These are phyloP conservation scores for Penicillium maclennaniae DNA, from an alignment of 495 filamentous ascomycete genomes.

Conservation along the genomic window DNA sequence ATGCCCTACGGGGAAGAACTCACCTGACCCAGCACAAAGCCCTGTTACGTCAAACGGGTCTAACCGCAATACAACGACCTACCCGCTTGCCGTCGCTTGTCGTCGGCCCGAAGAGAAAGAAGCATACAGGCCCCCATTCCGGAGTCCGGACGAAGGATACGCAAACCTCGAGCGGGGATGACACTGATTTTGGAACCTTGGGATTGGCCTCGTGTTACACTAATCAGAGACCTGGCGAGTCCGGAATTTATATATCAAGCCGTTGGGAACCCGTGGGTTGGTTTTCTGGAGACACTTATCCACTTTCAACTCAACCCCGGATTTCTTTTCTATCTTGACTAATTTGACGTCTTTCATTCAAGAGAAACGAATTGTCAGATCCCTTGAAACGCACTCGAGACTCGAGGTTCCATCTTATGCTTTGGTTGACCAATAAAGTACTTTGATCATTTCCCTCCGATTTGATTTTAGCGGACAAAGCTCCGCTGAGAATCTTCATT, in stretches of 20 bases:
- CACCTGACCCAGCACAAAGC: slow-evolving; percentile 11
- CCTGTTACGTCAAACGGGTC: slow-evolving; percentile 17
- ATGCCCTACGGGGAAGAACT: slow-evolving; percentile 3
- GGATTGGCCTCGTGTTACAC: slow-evolving; percentile 3
- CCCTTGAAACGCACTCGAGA: not conserved
- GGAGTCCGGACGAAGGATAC: slow-evolving; percentile 23
- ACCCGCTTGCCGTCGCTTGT: slow-evolving; percentile 28
- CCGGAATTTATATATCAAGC: slow-evolving; percentile 8
- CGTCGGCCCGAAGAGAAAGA: slow-evolving; percentile 27
- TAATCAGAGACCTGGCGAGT: not conserved
- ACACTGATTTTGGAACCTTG: not conserved
- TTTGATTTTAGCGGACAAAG: not conserved
- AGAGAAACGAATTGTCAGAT: too few relatives aligned
- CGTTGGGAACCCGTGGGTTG: not conserved
- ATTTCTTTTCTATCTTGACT: slow-evolving; percentile 15
- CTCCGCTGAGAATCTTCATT: not conserved
- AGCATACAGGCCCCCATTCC: slow-evolving; percentile 11
- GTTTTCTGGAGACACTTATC: not conserved
- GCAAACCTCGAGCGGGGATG: slow-evolving; percentile 1
- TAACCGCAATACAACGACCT: slow-evolving; percentile 1
- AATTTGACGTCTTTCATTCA: too few relatives aligned
- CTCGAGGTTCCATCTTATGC: not conserved
- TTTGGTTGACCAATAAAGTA: not conserved
- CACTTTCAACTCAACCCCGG: slow-evolving; percentile 28
- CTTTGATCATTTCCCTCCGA: not conserved